A percentile compares a stretch with the other conserved stretches of the same genome.
phyloP scores from a whole-genome alignment of 371 early-diverging fungal genomes.

The Actinomortierella wolfii region DNA sequence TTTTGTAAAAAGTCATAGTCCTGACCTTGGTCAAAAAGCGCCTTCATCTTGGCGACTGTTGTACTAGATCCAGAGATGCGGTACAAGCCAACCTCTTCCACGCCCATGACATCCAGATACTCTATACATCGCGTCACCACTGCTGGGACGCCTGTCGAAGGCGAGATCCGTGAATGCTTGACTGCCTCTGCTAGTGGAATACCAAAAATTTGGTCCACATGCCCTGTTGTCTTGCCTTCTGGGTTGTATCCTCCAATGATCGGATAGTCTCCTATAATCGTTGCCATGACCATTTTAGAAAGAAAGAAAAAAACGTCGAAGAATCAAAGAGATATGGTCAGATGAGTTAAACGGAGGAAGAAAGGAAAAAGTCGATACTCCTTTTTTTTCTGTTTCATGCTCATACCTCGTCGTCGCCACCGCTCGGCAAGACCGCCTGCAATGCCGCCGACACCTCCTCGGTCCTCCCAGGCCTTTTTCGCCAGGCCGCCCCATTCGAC shows the following conservation, averaged over 20 bases:
- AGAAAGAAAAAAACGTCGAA: no score
- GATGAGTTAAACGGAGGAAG: no score
- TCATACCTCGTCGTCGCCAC: slow-evolving; percentile 33
- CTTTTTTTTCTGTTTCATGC: slow-evolving; percentile 14
- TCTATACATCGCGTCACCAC: slow-evolving; percentile 80
- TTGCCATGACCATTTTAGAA: no score
- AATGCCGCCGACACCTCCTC: slow-evolving; percentile 45
- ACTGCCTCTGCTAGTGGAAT: slow-evolving; percentile 60
- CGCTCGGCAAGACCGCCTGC: slow-evolving; percentile 41
- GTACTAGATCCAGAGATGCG: slow-evolving; percentile 61
- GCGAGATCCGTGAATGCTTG: slow-evolving; percentile 54
- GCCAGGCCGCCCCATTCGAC: slow-evolving; percentile 41
- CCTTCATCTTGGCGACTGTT: slow-evolving; percentile 57
- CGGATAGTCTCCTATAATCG: no score
- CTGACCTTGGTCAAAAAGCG: slow-evolving; percentile 56
- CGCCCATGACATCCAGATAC: slow-evolving; percentile 70
- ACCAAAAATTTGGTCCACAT: slow-evolving; percentile 53
- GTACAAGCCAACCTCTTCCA: slow-evolving; percentile 65
- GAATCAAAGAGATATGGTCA: no score
- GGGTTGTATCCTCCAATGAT: no score
- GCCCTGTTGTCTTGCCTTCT: slow-evolving; percentile 3
- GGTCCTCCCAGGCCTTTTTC: slow-evolving; percentile 45
- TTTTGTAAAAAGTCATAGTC: slow-evolving; percentile 57
- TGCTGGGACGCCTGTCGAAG: slow-evolving; percentile 66
- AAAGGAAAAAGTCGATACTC: slow-evolving; percentile 1